phyloP scores from a whole-genome alignment of 495 filamentous ascomycete genomes.

The Aspergillus ostianus region DNA sequence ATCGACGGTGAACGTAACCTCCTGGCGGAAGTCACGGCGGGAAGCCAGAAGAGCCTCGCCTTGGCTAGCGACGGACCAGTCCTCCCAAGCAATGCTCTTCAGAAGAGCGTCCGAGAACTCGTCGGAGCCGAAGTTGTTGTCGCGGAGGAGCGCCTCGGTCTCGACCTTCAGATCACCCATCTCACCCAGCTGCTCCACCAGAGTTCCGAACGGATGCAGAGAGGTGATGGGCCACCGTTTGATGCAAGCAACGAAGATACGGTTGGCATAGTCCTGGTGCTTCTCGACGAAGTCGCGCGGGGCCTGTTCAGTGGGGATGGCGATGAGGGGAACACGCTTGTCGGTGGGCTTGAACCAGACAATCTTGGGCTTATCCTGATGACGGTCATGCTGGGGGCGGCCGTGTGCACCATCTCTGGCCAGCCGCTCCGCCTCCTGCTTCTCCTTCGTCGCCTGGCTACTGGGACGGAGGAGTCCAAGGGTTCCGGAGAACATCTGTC shows the following conservation, averaged over 20 bases:
- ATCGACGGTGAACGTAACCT: conserved; percentile 90
- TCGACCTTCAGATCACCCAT: conserved; percentile 97
- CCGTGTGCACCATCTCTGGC: conserved; percentile 79
- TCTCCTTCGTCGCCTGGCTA: conserved; percentile 99
- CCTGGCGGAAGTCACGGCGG: conserved; percentile 86
- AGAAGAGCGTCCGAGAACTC: conserved; percentile 96
- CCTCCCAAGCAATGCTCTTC: conserved; percentile 86
- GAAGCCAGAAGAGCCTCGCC: conserved; percentile 69
- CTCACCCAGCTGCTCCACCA: conserved; percentile 94
- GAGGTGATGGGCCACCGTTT: conserved; percentile 99
- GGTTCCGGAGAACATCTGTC: conserved; percentile 99
- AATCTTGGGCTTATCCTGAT: conserved; percentile 98
- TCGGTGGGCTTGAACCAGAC: conserved; percentile 99
- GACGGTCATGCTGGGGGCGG: conserved; percentile 76
- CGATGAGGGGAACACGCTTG: conserved; percentile 96
- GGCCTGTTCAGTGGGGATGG: conserved; percentile 96
- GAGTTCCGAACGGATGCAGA: conserved; percentile 93
- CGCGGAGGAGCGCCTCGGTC: conserved; percentile 92
- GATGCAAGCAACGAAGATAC: conserved; percentile 98
- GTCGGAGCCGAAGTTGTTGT: conserved; percentile 98
- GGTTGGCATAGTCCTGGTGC: conserved; percentile 94
- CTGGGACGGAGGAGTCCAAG: conserved; percentile 90
- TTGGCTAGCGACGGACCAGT: conserved; percentile 84
- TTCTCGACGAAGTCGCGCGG: conserved; percentile 98
- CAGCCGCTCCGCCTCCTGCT: conserved; percentile 94